Conservation (phyloP, 345 rosid species). For the Brassica carinata region DNA sequence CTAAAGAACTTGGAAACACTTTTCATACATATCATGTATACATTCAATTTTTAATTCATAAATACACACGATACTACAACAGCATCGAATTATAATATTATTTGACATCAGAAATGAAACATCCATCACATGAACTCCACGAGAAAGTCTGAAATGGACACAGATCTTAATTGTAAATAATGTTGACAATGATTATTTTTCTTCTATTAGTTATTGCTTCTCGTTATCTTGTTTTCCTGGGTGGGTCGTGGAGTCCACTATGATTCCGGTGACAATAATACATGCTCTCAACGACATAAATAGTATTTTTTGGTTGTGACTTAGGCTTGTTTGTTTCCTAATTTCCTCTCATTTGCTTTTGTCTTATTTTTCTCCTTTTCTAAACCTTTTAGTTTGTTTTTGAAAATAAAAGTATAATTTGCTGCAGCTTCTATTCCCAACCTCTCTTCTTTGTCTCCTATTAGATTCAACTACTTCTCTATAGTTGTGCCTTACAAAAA, state of each 20-base stretch:
- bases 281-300: constrained; percentile 2
- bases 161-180: constrained; percentile 12
- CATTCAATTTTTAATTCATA: background rate
- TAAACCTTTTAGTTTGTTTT: constrained; percentile 5
- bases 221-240: constrained; percentile 9
- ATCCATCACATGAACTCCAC: constrained; percentile 22
- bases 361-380: background rate
- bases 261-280: constrained; percentile 30
- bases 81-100: background rate
- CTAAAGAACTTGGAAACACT: background rate
- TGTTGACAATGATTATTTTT: background rate
- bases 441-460: constrained; percentile 32
- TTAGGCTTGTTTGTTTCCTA: constrained; percentile 26
- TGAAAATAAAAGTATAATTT: background rate
- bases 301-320: constrained; percentile 12
- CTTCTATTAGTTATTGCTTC: background rate
- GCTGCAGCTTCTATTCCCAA: constrained; percentile 36
- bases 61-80: background rate
- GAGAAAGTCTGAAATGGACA: constrained; percentile 9
- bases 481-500: background rate
- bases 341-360: constrained; percentile 26
- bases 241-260: constrained; percentile 32
- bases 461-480: constrained; percentile 13
- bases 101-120: constrained; percentile 10
- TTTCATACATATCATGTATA: background rate